Evolutionary conservation across 2,329 filamentous ascomycete genomes (phyloP).

Genomic region (Delphinella strobiligena): DNA sequence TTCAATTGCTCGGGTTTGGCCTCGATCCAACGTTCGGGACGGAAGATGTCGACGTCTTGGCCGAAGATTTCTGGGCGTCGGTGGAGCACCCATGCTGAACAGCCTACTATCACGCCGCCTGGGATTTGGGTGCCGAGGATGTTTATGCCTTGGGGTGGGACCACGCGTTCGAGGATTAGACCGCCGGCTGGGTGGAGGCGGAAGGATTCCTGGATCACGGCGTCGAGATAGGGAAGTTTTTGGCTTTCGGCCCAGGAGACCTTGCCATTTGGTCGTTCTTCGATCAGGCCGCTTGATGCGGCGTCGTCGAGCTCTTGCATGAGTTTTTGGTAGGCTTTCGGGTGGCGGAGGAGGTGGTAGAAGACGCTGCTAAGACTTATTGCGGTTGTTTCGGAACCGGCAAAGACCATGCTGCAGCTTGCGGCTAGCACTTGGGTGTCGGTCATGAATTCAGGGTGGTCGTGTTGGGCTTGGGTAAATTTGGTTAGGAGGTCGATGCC

Average conservation of each 20-base stretch:
- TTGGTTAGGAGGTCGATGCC: conserved; percentile 55
- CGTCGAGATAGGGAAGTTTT: conserved; percentile 63
- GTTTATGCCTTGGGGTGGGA: conserved; percentile 51
- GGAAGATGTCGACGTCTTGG: conserved; percentile 49
- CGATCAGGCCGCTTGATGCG: conserved; percentile 36
- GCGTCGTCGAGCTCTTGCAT: conserved; percentile 52
- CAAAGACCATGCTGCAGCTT: conserved; percentile 59
- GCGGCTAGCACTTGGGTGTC: conserved; percentile 58
- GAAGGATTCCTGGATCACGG: conserved; percentile 67
- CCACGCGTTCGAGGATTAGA: conserved; percentile 60
- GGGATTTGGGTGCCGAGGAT: conserved; percentile 51
- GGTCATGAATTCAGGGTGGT: conserved; percentile 59
- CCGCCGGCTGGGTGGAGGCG: conserved; percentile 64
- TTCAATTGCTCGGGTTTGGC: conserved; percentile 43
- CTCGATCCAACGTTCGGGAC: conserved; percentile 56
- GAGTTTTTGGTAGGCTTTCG: conserved; percentile 41
- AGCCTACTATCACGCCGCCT: conserved; percentile 63
- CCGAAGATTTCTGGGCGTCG: conserved; percentile 57
- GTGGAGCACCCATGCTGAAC: conserved; percentile 65
- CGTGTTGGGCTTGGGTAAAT: conserved; percentile 56
- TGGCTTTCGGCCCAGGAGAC: conserved; percentile 61
- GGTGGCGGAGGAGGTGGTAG: conserved; percentile 59
- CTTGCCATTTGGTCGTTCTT: conserved; percentile 36
- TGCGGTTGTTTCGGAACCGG: conserved; percentile 68
- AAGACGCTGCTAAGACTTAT: conserved; percentile 62